Base-by-base conservation (phyloP, 208 protist genomes). In the Angomonas desouzai region DNA sequence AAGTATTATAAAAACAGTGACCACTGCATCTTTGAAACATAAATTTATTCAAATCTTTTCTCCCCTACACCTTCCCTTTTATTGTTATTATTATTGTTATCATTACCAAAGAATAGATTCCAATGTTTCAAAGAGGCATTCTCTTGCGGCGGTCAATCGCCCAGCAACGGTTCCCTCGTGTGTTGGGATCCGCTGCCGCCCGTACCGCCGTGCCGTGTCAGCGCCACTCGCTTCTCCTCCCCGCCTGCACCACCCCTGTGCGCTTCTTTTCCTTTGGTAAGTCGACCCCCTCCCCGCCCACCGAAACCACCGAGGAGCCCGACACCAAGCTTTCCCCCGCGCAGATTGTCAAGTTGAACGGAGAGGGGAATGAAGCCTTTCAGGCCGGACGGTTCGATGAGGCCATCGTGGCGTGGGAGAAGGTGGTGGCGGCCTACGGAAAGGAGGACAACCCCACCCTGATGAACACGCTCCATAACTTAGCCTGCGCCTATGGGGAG, bases 401-500 rank as follows among this genome's bases (percentile, higher is more conserved):
- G 36, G 85, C 89, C 28, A 92, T 92, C 30, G 76, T 79, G 11
- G 45, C 64, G 13, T 95, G 89, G 86, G 82, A 92, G 55, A 51
- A 72, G 34, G 77, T 92, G 33, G 68, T 58, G n/a, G 48, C 66
- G 29, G 71, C 74, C 16, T 59, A 78, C 48, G 65, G 76, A 36
- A 74, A 83, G 32, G 61, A 72, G 32, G 74, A 82, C 66, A 89
- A 74, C 64, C 75, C 74, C 18, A 79, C 74, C 6, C 73, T 91
- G 53, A 89, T 95, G 81, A 87, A 72, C 69, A 92, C 83, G 61
- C 70, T 92, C 22, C 87, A 91, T 68, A 93, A 95, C 64, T 74
- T 95, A 30, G 89, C 89, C n/a, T 92, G 84, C 58, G 83, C 81
- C 28, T 95, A 95, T 63, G 85, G 89, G 4, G 83, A 93, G 43